Evolutionary conservation across 495 filamentous ascomycete species (phyloP), one percentile per base, ranked within the genome.

Genomic region (Hyaloscypha variabilis): DNA sequence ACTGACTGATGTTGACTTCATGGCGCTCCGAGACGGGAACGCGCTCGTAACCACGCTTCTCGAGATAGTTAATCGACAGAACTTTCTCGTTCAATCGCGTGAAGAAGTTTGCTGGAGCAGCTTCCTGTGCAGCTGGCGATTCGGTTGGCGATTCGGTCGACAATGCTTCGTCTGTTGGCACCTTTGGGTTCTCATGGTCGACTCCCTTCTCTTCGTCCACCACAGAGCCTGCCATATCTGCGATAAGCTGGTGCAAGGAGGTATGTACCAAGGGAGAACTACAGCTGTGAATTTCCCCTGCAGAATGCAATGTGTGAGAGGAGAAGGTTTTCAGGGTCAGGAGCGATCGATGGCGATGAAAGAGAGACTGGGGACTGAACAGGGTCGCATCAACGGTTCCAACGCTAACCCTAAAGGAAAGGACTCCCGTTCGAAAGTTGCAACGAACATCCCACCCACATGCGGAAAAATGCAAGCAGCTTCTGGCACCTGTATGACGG

Each of bases 21-120:
- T 85, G 79, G 28, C 85, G 81, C 70, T 91, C 85, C 36, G 85
- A 78, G 61, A 90, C 84, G 29, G 85, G 77, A 3, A 93, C 85
- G 0, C 87, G 87, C 64, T 84, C 81, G 67, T 91, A 90, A 10
- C 90, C 89, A 24, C 87, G 83, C 13, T 81, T 79, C 67, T 93
- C 90, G 49, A 91, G 28, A 24, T 5, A 58, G 26, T 13, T 4
- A 36, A 31, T 39, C 26, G 56, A 34, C 3, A 58, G 26, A 29
- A 58, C 8, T 25, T 58, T 58, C 26, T 39, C 28, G 26, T 31
- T 39, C 56, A 31, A n/a, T 8, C 56, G 56, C 19, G 5, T 11
- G 28, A 58, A 58, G 19, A 13, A 21, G 36, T 58, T 62, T 6
- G 13, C 58, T 42, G 57, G 57, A 6, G 57, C 11, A 6, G 58